A percentile compares a stretch with the other conserved stretches of the same genome.
phyloP scores from a whole-genome alignment of 2,329 filamentous ascomycete genomes.

The Tolypocladium paradoxum region DNA sequence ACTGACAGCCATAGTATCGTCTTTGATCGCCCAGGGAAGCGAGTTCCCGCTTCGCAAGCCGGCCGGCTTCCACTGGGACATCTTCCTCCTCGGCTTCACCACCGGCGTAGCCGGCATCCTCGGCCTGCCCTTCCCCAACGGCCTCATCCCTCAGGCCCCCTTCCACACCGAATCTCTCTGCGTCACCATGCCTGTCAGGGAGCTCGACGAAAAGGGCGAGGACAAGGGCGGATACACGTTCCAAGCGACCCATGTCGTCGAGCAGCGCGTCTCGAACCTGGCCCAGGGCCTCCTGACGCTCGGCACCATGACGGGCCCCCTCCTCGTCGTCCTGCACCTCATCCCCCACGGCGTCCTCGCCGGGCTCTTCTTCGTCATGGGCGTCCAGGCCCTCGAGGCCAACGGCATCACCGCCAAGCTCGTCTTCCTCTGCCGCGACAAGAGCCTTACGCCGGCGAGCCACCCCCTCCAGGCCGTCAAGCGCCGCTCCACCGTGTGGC shows the following conservation, averaged over 20 bases:
- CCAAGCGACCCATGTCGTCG: slow-evolving; percentile 53
- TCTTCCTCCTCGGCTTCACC: slow-evolving; percentile 70
- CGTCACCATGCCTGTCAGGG: slow-evolving; percentile 47
- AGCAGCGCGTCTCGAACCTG: slow-evolving; percentile 71
- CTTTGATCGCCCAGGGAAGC: slow-evolving; percentile 71
- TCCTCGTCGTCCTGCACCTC: slow-evolving; percentile 63
- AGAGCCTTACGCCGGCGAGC: slow-evolving; percentile 43
- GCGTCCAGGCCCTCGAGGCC: slow-evolving; percentile 61
- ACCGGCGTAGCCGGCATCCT: slow-evolving; percentile 66
- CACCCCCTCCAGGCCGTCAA: slow-evolving; percentile 51
- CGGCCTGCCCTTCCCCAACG: slow-evolving; percentile 72
- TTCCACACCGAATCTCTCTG: slow-evolving; percentile 74
- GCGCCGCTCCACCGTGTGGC: slow-evolving; percentile 58
- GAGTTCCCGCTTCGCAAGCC: slow-evolving; percentile 74
- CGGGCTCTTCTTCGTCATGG: slow-evolving; percentile 79
- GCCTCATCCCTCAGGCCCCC: slow-evolving; percentile 72
- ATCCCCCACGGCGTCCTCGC: slow-evolving; percentile 73
- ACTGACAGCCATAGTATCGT: slow-evolving; percentile 47
- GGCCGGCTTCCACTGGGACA: slow-evolving; percentile 76
- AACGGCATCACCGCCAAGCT: slow-evolving; percentile 72
- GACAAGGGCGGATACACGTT: slow-evolving; percentile 46
- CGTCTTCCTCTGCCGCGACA: slow-evolving; percentile 57
- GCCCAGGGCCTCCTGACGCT: slow-evolving; percentile 68
- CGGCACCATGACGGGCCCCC: slow-evolving; percentile 66
- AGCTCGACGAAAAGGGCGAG: slow-evolving; percentile 40